These are phyloP conservation scores for Plasmodium gallinaceum DNA, from an alignment of 169 alveolate species.

Conservation along the genomic window DNA sequence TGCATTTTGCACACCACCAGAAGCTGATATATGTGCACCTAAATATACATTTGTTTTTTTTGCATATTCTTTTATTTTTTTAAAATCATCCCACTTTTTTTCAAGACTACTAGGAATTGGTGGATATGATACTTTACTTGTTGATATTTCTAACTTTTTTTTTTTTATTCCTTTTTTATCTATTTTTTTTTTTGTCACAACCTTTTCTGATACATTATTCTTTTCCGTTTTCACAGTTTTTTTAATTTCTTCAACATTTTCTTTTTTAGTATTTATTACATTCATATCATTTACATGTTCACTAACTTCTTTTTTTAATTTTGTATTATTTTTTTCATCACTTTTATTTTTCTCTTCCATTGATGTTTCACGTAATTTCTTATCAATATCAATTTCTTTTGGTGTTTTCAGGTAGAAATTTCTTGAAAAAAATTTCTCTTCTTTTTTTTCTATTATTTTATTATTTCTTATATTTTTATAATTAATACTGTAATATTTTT, in stretches of 20 bases:
- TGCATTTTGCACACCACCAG: constrained; percentile 92
- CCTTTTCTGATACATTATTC: not conserved
- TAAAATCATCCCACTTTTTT: constrained; percentile 69
- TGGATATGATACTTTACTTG: constrained; percentile 20
- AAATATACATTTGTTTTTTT: constrained; percentile 82
- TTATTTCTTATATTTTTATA: too few relatives aligned
- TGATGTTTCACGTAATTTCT: too few relatives aligned
- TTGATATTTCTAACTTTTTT: constrained; percentile 4
- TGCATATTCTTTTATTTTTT: constrained; percentile 50
- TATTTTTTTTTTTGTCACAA: constrained; percentile 6
- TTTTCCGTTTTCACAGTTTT: not conserved
- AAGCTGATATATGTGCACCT: constrained; percentile 93
- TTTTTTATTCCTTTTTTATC: constrained; percentile 25
- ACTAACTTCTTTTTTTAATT: not conserved
- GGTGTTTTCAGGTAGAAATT: too few relatives aligned
- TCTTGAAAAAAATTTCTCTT: too few relatives aligned
- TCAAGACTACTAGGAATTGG: constrained; percentile 48
- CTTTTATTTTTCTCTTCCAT: not conserved
- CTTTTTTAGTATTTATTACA: not conserved
- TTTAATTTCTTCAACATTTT: not conserved
- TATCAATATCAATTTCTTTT: too few relatives aligned
- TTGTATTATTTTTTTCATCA: not conserved
- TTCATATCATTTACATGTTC: not conserved
- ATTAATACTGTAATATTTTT: too few relatives aligned
- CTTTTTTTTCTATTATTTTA: too few relatives aligned